Evolutionary conservation across 2,329 filamentous ascomycete species (phyloP).

Genomic region (Aspergillus jensenii): DNA sequence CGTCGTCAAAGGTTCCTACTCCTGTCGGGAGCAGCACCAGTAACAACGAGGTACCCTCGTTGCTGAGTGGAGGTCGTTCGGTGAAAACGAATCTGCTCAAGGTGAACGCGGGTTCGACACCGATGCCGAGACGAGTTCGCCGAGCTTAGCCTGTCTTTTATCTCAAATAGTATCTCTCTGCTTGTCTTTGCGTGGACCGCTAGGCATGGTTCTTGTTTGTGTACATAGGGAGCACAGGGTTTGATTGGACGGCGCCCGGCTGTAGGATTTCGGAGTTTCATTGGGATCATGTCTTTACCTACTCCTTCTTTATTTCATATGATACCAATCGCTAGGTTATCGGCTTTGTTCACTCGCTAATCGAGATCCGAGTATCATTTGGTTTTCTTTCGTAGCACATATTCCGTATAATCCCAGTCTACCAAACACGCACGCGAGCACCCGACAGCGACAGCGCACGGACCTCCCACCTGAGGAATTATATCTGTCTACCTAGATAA

Average conservation of each 20-base stretch:
- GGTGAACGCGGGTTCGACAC: constrained; percentile 37
- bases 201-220: neutral
- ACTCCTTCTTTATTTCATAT: neutral
- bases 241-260: neutral
- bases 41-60: constrained; percentile 18
- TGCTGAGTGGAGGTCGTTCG: constrained; percentile 15
- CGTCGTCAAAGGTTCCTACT: constrained; percentile 21
- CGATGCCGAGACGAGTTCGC: constrained; percentile 35
- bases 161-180: constrained; percentile 6
- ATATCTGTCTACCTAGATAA: neutral
- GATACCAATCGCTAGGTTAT: neutral
- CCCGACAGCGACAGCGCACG: neutral
- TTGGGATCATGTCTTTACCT: neutral
- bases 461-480: neutral
- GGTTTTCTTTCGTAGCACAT: neutral
- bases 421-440: no score
- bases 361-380: neutral
- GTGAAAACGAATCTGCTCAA: constrained; percentile 31
- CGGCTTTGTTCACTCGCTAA: neutral
- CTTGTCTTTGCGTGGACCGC: neutral
- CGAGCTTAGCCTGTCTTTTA: constrained; percentile 20
- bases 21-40: constrained; percentile 15
- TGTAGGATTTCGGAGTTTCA: neutral
- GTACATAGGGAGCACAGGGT: neutral
- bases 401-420: neutral